These are phyloP conservation scores for Termitomyces sp. DNA, from an alignment of 768 basidiomycete genomes.

Conservation along the genomic window DNA sequence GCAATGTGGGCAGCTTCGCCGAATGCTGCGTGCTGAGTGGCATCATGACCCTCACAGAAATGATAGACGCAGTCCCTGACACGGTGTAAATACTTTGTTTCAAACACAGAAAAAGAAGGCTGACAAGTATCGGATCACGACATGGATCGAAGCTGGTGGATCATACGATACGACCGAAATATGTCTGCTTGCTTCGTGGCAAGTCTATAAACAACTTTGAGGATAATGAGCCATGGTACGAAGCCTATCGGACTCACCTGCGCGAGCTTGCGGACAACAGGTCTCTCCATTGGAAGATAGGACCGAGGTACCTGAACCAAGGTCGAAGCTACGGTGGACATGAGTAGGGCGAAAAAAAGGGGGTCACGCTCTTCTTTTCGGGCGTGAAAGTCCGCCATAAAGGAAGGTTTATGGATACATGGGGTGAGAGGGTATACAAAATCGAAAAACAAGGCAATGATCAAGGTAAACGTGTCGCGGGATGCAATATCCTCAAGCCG, in stretches of 20 bases:
- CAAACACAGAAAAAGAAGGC: conserved; percentile 21
- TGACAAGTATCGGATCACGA: conserved; percentile 87
- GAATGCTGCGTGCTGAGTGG: conserved; percentile 83
- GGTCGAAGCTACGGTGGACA: conserved; percentile 85
- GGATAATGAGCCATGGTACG: background rate
- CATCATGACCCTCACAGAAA: conserved; percentile 85
- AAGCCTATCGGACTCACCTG: conserved; percentile 28
- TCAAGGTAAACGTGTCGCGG: conserved; percentile 72
- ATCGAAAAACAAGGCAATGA: conserved; percentile 88
- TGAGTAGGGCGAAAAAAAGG: conserved; percentile 86
- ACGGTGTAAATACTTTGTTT: conserved; percentile 1
- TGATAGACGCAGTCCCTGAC: conserved; percentile 78
- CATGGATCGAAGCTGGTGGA: conserved; percentile 78
- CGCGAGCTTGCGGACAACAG: conserved; percentile 80
- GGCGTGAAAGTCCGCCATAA: conserved; percentile 83
- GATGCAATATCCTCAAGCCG: conserved; percentile 80
- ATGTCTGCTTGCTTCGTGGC: conserved; percentile 78
- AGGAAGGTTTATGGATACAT: conserved; percentile 86
- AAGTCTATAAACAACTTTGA: conserved; percentile 39
- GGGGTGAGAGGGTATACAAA: conserved; percentile 91
- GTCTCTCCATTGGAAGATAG: conserved; percentile 82
- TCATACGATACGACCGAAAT: conserved; percentile 79
- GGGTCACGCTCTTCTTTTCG: conserved; percentile 83
- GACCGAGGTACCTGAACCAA: conserved; percentile 85
- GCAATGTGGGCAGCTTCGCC: conserved; percentile 85